Conservation (phyloP, 2,329 filamentous ascomycete genomes). For the Endocalyx cinctus region DNA sequence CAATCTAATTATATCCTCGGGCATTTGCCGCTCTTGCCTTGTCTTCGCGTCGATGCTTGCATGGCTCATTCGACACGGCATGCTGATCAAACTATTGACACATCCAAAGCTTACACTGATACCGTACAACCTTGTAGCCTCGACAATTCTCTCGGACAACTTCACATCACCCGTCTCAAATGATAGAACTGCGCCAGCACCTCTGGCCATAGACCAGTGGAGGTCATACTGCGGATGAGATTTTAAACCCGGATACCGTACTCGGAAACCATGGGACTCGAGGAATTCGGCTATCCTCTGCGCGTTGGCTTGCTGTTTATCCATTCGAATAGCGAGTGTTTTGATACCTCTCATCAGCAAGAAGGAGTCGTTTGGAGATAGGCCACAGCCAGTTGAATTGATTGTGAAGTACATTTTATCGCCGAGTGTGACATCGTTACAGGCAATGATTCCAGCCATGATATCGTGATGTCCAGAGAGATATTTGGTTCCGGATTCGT, state of each 20-base stretch:
- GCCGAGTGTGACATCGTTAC: conserved; percentile 75
- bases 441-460: conserved; percentile 94
- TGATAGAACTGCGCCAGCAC: conserved; percentile 87
- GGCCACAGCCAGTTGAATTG: conserved; percentile 90
- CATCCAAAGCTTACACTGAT: conserved; percentile 98
- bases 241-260: conserved; percentile 89
- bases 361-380: conserved; percentile 94
- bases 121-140: conserved; percentile 84
- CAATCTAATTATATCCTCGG: conserved; percentile 91
- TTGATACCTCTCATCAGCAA: conserved; percentile 93
- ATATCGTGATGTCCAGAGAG: conserved; percentile 97
- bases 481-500: conserved; percentile 97
- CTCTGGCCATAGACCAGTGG: conserved; percentile 92
- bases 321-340: conserved; percentile 95
- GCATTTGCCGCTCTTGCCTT: conserved; percentile 80
- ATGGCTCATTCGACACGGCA: conserved; percentile 99
- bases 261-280: conserved; percentile 85
- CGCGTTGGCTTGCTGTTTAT: conserved; percentile 93
- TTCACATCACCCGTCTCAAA: conserved; percentile 89
- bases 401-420: conserved; percentile 96
- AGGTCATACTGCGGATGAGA: conserved; percentile 96
- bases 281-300: conserved; percentile 89
- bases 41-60: conserved; percentile 97
- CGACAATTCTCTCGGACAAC: conserved; percentile 88
- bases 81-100: conserved; percentile 97